These are phyloP conservation scores for Akanthomyces uredinophilus DNA, from an alignment of 2,329 filamentous ascomycete genomes.

Conservation along the genomic window DNA sequence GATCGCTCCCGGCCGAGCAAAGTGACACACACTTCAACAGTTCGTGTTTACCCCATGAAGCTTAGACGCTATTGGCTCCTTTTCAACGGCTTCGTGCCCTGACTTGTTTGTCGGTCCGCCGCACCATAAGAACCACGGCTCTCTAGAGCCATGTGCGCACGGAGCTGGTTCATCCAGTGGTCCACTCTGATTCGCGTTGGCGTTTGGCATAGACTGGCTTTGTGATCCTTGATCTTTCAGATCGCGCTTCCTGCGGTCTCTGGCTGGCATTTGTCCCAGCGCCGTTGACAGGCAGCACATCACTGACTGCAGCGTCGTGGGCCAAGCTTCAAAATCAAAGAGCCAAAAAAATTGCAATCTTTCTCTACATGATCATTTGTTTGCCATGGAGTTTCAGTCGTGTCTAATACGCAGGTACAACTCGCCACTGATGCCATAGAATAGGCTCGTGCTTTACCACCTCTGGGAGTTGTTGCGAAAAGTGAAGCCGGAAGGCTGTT, in stretches of 20 bases:
- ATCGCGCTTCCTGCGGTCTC: background rate
- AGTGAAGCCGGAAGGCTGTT: background rate
- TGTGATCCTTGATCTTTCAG: background rate
- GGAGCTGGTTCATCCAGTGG: background rate
- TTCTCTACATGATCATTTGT: background rate
- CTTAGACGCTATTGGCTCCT: too few species aligned
- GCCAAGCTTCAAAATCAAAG: background rate
- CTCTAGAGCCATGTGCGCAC: background rate
- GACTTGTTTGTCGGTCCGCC: background rate
- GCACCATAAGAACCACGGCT: background rate
- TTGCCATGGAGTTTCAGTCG: background rate
- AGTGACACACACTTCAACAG: too few species aligned
- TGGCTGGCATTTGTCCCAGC: background rate
- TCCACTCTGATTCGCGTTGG: background rate
- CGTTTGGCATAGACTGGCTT: background rate
- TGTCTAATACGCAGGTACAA: background rate
- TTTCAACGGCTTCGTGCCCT: background rate
- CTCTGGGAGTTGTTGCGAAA: slow-evolving; percentile 6
- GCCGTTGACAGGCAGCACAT: background rate
- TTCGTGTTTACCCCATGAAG: too few species aligned
- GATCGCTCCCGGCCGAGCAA: too few species aligned
- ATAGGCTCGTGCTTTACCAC: background rate
- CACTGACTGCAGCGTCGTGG: background rate
- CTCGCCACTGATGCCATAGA: too few species aligned
- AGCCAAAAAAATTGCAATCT: background rate